Evolutionary conservation across 768 basidiomycete species (phyloP), one percentile per base, ranked within the genome.

Genomic region (Porpolomopsis calyptriformis): DNA sequence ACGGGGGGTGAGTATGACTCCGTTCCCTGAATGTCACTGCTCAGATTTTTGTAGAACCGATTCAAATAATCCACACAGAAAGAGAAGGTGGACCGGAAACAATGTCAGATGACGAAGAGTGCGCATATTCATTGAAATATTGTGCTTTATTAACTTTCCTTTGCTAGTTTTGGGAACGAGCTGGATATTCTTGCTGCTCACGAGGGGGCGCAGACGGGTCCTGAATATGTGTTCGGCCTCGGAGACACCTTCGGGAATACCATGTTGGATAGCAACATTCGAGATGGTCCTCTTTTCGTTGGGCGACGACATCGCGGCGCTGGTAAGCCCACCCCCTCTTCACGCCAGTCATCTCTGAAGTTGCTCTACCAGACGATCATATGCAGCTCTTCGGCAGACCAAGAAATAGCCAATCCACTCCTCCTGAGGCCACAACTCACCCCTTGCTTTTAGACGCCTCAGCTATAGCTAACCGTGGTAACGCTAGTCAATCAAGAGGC

Each of bases 391-490:
- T 85, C 52, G 83, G 83, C 26, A 69, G 82, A 40, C 54, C 73
- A 35, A 70, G 84, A 54, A 74, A 71, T 49, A 60, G 61, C 2
- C 63, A 72, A 25, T 58, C 72, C 8, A 66, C 74, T 19, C 72
- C 73, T n/a, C 70, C 77, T 20, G 85, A 88, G 54, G 69, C 82
- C 12, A 82, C 80, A 9, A 79, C 81, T 0, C 92, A 94, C 57
- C 91, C 91, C 4, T 69, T 94, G 5, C 73, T 94, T 11, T 57
- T 87, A 18, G 85, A 93, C 49, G 72, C 69, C 24, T 71, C 78
- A 4, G 55, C 62, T 4, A 60, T 63, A 12, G 55, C 68, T 4
- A 70, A 64, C 49, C 78, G 76, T 38, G 57, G 64, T 16, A 64
- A 73, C 25, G 50, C 66, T 8, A 66, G 64, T 35, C 66, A 75